Conservation (phyloP, 768 basidiomycete genomes). For the Mycena epipterygia region DNA sequence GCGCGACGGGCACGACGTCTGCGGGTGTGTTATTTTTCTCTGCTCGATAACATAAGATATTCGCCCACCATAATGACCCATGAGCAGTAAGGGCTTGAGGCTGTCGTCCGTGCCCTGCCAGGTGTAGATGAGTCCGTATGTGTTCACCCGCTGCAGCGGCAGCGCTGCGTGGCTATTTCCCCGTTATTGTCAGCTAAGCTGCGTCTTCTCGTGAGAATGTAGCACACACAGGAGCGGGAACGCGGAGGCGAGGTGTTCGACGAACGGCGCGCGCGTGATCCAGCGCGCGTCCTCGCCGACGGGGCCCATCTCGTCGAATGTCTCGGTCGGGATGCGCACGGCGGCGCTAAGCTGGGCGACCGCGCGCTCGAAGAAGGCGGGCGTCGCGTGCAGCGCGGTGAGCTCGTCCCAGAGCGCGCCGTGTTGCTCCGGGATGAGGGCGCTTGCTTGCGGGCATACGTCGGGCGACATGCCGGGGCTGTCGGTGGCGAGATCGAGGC, state of each 20-base stretch:
- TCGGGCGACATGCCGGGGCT: neutral
- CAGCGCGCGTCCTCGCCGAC: neutral
- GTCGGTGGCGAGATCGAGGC: neutral
- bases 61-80: constrained; percentile 63
- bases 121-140: constrained; percentile 71
- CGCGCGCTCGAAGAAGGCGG: constrained; percentile 44
- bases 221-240: constrained; percentile 66
- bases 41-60: too few relatives aligned
- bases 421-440: constrained; percentile 15
- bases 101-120: constrained; percentile 66
- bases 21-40: neutral
- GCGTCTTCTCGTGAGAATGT: neutral
- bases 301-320: constrained; percentile 55
- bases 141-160: constrained; percentile 60
- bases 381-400: constrained; percentile 32
- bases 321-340: constrained; percentile 54
- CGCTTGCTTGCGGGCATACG: constrained; percentile 17
- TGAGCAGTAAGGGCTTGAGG: constrained; percentile 68
- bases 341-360: constrained; percentile 43
- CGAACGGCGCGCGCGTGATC: constrained; percentile 17
- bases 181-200: neutral
- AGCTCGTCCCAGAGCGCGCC: constrained; percentile 30
- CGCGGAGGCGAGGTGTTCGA: constrained; percentile 34
- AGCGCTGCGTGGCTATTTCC: constrained; percentile 2
- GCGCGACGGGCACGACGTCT: constrained; percentile 81